Evolutionary conservation across 495 filamentous ascomycete genomes (phyloP), one percentile per base, ranked within the genome.

Genomic region (Articulospora tetracladia): DNA sequence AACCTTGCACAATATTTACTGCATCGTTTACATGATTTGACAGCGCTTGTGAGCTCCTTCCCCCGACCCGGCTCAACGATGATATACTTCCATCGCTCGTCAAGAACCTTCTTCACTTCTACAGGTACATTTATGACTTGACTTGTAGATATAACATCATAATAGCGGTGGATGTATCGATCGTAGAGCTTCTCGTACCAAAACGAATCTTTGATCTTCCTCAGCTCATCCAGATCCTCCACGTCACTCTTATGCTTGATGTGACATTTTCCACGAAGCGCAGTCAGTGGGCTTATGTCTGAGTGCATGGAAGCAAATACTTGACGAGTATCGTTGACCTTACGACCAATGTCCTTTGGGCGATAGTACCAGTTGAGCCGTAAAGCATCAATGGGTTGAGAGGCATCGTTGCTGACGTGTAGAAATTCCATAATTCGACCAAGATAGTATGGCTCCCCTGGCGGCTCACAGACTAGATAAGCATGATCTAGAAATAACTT

Each of bases 101-200:
- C 88, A 41, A 99, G 79, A 53, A 96, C 92, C 71, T 88, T 94
- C 69, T 97, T 97, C 66, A 99, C 92, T 67, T 88, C 88, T 57
- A 84, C 85, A 12, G 94, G 94, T 26, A 99, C 94, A 72, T 99
- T 99, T 74, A 98, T 92, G 56, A 99, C 93, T 70, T 91, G 85
- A 47, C 79, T 83, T 1, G 92, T 94, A 1, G 94, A 93, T 56
- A 99, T 93, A 30, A 97, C 90, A 59, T 98, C 95, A 78, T 98
- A 99, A 72, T 91, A 89, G 46, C 96, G 93, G 66, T 96, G 92
- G 52, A 98, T 98, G 75, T 97, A 99, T 20, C 94, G 86, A 76
- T 99, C 94, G 73, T 93, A 98, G 74, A 98, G 84, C 71, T 97
- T 95, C 67, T 97, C 93, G 70, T 90, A 99, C 89, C 91, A 99